Evolutionary conservation across 495 filamentous ascomycete species (phyloP).

Genomic region (Usnea hakonensis): DNA sequence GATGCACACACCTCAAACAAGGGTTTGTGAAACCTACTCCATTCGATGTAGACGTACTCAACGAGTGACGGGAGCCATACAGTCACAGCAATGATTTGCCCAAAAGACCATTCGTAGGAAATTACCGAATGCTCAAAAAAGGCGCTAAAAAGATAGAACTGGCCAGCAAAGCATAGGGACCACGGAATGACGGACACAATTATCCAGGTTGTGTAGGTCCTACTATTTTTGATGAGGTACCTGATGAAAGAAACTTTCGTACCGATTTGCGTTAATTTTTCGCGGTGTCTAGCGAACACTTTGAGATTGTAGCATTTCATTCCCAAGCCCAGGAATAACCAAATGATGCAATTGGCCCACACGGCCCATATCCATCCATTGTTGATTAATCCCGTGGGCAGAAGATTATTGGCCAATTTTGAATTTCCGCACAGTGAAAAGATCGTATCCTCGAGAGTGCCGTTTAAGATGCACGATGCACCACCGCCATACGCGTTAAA

Average conservation of each 20-base stretch:
- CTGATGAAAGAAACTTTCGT: no score
- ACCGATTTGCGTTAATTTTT: no score
- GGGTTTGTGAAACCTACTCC: constrained; percentile 14
- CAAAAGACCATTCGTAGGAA: constrained; percentile 19
- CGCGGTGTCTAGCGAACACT: no score
- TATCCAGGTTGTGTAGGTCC: no score
- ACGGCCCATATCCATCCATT: no score
- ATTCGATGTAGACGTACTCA: constrained; percentile 21
- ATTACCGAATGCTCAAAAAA: constrained; percentile 1
- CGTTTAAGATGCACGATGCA: background rate
- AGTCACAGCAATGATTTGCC: constrained; percentile 25
- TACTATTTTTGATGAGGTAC: no score
- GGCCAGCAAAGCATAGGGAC: constrained; percentile 8
- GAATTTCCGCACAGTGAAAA: background rate
- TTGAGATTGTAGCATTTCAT: no score
- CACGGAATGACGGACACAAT: background rate
- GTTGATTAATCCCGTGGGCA: background rate
- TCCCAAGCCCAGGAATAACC: no score
- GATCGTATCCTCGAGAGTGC: background rate
- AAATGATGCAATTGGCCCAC: no score
- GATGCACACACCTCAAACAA: background rate
- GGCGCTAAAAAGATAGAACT: constrained; percentile 10
- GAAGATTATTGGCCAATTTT: background rate
- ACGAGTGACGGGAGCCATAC: constrained; percentile 23
- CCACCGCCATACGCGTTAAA: no score